A percentile compares a stretch with the other conserved stretches of the same genome.
These are phyloP conservation scores for Pueraria montana DNA, from an alignment of 306 rosid genomes.

Conservation along the genomic window DNA sequence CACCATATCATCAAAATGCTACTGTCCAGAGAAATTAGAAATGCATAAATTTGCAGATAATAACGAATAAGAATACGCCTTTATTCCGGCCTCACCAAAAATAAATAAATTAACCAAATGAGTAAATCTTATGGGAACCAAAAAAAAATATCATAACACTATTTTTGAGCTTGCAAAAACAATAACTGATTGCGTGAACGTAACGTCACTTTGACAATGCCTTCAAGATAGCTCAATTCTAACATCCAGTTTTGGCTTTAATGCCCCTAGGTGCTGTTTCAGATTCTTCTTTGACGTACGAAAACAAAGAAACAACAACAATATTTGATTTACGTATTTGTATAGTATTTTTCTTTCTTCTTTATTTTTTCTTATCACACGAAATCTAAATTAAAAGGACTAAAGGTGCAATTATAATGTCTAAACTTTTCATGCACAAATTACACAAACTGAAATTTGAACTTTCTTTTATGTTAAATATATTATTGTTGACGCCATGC, in stretches of 20 bases:
- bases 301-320: background rate
- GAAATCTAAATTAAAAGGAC: no score
- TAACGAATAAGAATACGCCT: constrained; percentile 16
- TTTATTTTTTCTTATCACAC: no score
- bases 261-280: background rate
- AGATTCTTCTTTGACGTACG: background rate
- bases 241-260: background rate
- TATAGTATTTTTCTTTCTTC: no score
- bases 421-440: no score
- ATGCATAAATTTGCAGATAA: constrained; percentile 5
- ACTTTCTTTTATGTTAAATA: no score
- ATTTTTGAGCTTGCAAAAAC: constrained; percentile 1
- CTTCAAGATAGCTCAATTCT: background rate
- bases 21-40: background rate
- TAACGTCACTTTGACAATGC: constrained; percentile 31
- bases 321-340: background rate
- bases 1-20: constrained; percentile 3
- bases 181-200: constrained; percentile 39
- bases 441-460: no score
- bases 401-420: no score
- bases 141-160: background rate
- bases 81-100: constrained; percentile 5
- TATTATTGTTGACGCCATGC: no score
- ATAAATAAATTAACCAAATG: background rate
- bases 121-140: background rate